phyloP scores from a whole-genome alignment of 1,284 basidiomycete genomes.

The Trichosporon inkin region DNA sequence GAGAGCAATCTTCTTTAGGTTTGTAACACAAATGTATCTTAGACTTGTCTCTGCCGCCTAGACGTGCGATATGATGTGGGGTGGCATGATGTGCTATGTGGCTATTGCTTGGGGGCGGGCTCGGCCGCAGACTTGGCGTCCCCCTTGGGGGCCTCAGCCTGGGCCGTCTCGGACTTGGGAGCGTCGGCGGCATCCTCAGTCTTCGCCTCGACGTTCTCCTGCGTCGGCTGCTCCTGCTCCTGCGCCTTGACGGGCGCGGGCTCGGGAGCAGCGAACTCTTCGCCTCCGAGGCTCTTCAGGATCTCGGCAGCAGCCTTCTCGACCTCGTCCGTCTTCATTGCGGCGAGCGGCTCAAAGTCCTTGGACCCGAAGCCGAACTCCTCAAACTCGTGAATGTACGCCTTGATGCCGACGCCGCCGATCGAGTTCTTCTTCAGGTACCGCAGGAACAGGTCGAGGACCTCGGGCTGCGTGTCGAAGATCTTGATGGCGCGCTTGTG shows the following conservation, averaged over 20 bases:
- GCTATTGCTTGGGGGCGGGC: constrained; percentile 8
- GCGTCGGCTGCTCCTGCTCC: constrained; percentile 8
- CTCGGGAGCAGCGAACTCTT: constrained; percentile 16
- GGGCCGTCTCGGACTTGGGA: not conserved
- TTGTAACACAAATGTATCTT: constrained; percentile 6
- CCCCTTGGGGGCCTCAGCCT: not conserved
- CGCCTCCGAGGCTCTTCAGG: constrained; percentile 27
- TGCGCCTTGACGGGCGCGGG: not conserved
- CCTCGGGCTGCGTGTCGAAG: constrained; percentile 76
- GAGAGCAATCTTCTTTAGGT: constrained; percentile 44
- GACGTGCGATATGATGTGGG: not conserved
- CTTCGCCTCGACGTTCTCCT: constrained; percentile 6
- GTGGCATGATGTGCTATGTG: constrained; percentile 8
- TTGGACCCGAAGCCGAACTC: constrained; percentile 57
- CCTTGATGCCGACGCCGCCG: constrained; percentile 80
- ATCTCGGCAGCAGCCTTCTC: constrained; percentile 27
- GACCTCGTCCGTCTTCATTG: constrained; percentile 51
- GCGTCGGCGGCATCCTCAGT: not conserved
- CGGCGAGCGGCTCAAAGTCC: constrained; percentile 45
- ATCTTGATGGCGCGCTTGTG: constrained; percentile 85
- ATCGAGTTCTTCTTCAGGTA: constrained; percentile 75
- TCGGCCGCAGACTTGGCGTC: constrained; percentile 4
- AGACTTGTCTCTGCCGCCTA: not conserved
- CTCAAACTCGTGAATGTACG: constrained; percentile 69
- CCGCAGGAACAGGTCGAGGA: constrained; percentile 74